Evolutionary conservation across 2,329 filamentous ascomycete genomes (phyloP).

Genomic region (Ophiosphaerella herpotricha): DNA sequence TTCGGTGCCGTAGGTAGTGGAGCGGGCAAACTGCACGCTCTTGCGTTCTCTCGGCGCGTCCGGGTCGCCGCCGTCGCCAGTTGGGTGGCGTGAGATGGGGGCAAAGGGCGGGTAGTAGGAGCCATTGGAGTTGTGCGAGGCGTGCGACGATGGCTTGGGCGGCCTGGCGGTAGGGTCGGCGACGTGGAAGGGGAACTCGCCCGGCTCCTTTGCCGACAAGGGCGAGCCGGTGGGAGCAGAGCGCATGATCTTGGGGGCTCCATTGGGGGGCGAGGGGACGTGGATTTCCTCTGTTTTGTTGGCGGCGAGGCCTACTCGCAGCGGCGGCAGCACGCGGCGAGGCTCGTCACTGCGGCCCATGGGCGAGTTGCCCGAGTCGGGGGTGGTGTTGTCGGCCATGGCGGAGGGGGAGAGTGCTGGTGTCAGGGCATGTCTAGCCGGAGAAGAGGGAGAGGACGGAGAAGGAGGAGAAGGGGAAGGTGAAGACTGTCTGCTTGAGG

Average conservation of each 20-base stretch:
- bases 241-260: constrained; percentile 34
- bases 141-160: constrained; percentile 24
- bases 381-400: constrained; percentile 36
- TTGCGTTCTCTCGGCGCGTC: constrained; percentile 54
- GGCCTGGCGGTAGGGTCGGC: constrained; percentile 18
- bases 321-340: constrained; percentile 26
- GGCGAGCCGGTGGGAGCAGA: constrained; percentile 38
- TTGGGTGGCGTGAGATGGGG: constrained; percentile 38
- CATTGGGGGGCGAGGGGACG: constrained; percentile 19
- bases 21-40: constrained; percentile 77
- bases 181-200: constrained; percentile 45
- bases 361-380: constrained; percentile 33
- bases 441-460: not conserved
- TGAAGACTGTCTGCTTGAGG: too few species aligned
- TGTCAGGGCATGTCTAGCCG: too few species aligned
- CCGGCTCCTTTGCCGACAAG: constrained; percentile 30
- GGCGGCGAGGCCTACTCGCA: constrained; percentile 26
- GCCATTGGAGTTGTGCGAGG: constrained; percentile 27
- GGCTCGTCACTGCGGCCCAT: constrained; percentile 25
- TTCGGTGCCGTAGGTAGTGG: constrained; percentile 45
- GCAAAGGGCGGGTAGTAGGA: constrained; percentile 37
- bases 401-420: not conserved
- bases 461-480: not conserved
- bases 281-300: constrained; percentile 22
- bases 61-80: constrained; percentile 36